These are phyloP conservation scores for Gillenia trifoliata DNA, from an alignment of 306 rosid species.

Conservation along the genomic window DNA sequence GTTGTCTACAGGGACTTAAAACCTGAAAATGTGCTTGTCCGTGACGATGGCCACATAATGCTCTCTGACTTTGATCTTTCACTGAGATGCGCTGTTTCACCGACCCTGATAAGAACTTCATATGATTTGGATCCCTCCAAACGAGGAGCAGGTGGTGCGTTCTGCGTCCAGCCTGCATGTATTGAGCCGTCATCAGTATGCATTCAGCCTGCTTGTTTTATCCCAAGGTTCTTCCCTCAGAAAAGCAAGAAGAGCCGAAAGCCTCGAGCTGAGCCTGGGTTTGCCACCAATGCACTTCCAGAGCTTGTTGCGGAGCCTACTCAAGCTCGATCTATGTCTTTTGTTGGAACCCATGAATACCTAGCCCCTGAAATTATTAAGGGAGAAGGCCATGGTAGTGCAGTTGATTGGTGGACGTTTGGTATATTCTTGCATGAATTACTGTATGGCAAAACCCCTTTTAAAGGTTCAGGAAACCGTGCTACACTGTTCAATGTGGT, in stretches of 20 bases:
- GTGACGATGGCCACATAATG: conserved; percentile 99
- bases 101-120: conserved; percentile 70
- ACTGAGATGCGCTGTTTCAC: conserved; percentile 82
- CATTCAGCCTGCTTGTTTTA: conserved; percentile 92
- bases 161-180: conserved; percentile 95
- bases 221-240: conserved; percentile 79
- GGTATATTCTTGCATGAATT: conserved; percentile 95
- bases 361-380: conserved; percentile 97
- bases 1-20: conserved; percentile 96
- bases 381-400: conserved; percentile 99
- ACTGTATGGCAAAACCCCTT: conserved; percentile 93
- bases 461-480: conserved; percentile 94
- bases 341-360: conserved; percentile 96
- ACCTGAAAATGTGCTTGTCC: conserved; percentile 96
- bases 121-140: conserved; percentile 77
- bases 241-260: conserved; percentile 66
- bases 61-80: conserved; percentile 97
- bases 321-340: conserved; percentile 90
- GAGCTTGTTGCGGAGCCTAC: conserved; percentile 99
- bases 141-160: conserved; percentile 69
- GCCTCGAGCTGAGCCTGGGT: conserved; percentile 59
- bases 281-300: conserved; percentile 64
- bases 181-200: conserved; percentile 88
- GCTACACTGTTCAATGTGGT: conserved; percentile 93
- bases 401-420: conserved; percentile 99